These are phyloP conservation scores for Paecilomyces niveus DNA, from an alignment of 2,329 filamentous ascomycete genomes.

Conservation along the genomic window DNA sequence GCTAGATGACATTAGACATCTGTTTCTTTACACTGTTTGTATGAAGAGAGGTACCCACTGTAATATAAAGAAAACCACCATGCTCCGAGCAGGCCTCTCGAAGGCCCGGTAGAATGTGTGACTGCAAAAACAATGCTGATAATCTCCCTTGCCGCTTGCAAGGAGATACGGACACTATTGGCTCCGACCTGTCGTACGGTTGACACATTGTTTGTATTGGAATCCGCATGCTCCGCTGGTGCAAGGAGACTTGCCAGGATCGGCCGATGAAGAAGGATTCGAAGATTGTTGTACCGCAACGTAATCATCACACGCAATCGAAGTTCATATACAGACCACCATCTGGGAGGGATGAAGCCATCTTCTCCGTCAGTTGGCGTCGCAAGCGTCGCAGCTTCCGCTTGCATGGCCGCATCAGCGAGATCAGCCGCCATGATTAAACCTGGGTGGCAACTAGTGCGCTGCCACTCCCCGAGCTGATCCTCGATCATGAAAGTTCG, in stretches of 20 bases:
- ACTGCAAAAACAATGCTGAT: constrained; percentile 17
- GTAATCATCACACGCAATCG: constrained; percentile 32
- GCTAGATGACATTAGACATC: constrained; percentile 10
- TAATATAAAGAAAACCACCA: constrained; percentile 29
- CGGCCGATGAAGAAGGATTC: constrained; percentile 35
- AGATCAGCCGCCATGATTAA: constrained; percentile 19
- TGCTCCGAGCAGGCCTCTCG: constrained; percentile 19
- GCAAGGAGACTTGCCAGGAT: constrained; percentile 34
- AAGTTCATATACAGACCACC: no score
- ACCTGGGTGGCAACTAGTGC: constrained; percentile 17
- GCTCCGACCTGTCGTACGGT: constrained; percentile 24
- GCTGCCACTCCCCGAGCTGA: constrained; percentile 33
- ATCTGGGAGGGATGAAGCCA: constrained; percentile 19
- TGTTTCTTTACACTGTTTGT: not conserved
- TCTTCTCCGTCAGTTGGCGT: constrained; percentile 11
- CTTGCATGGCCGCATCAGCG: constrained; percentile 6
- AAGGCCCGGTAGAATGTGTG: constrained; percentile 10
- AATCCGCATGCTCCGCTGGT: constrained; percentile 5
- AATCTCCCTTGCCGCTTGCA: constrained; percentile 23
- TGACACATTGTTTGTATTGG: constrained; percentile 10
- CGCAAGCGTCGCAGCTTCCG: constrained; percentile 4
- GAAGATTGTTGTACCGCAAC: constrained; percentile 36
- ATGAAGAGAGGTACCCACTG: constrained; percentile 13
- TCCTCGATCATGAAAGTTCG: constrained; percentile 33
- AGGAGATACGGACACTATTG: constrained; percentile 25